These are phyloP conservation scores for Rhodotorula mucilaginosa DNA, from an alignment of 1,284 basidiomycete genomes.

Conservation along the genomic window DNA sequence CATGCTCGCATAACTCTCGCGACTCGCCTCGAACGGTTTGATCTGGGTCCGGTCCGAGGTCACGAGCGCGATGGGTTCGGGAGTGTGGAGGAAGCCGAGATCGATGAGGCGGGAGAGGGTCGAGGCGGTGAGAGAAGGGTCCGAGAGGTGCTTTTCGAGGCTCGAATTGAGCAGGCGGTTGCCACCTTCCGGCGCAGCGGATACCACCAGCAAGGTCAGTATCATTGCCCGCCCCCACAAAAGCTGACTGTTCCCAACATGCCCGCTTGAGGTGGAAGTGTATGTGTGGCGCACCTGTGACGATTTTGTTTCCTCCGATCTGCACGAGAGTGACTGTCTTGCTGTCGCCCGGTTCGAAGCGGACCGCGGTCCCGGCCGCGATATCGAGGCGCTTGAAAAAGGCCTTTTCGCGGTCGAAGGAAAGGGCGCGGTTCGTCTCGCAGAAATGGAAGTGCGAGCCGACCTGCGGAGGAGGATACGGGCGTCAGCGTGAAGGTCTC, in stretches of 20 bases:
- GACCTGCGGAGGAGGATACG: constrained; percentile 54
- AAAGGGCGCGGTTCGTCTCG: constrained; percentile 78
- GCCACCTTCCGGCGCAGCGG: constrained; percentile 58
- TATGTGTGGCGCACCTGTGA: constrained; percentile 51
- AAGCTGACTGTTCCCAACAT: too few species aligned
- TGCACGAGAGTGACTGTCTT: constrained; percentile 80
- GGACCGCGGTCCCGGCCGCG: constrained; percentile 86
- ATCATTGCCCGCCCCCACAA: neutral
- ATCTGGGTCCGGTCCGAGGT: constrained; percentile 2
- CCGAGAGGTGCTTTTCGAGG: neutral
- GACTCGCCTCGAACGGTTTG: constrained; percentile 22
- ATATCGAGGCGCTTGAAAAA: constrained; percentile 89
- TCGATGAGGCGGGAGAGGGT: constrained; percentile 27
- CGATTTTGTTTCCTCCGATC: constrained; percentile 69
- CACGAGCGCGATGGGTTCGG: constrained; percentile 43
- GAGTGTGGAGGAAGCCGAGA: constrained; percentile 48
- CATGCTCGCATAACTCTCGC: constrained; percentile 72
- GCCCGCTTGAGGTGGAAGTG: too few species aligned
- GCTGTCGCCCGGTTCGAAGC: constrained; percentile 90
- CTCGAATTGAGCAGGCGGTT: constrained; percentile 63
- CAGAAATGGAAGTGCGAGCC: constrained; percentile 89
- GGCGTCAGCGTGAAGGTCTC: too few species aligned
- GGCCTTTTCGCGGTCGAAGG: constrained; percentile 76
- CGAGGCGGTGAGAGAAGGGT: neutral
- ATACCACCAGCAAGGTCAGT: neutral